These are phyloP conservation scores for Striga hermonthica DNA, from an alignment of 305 asterid species.

Conservation along the genomic window DNA sequence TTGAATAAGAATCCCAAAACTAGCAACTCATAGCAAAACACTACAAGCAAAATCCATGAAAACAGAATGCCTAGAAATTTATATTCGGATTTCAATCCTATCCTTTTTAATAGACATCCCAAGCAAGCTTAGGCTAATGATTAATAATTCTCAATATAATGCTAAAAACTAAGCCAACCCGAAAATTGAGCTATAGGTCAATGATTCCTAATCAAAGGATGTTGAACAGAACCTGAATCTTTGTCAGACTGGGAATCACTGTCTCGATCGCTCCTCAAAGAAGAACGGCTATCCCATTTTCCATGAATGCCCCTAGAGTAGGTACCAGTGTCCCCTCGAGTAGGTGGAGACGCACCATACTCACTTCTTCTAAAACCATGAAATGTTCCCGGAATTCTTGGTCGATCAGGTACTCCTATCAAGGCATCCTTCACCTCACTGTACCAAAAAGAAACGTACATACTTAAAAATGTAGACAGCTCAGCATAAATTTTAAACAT, in stretches of 20 bases:
- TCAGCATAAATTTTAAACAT: neutral
- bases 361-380: conserved; percentile 66
- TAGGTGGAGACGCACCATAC: conserved; percentile 75
- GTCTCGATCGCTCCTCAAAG: conserved; percentile 69
- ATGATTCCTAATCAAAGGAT: conserved; percentile 28
- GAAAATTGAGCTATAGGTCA: neutral
- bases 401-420: conserved; percentile 55
- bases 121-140: neutral
- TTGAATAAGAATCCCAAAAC: conserved; percentile 15
- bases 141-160: neutral
- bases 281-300: conserved; percentile 76
- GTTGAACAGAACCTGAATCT: conserved; percentile 65
- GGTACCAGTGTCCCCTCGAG: conserved; percentile 56
- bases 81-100: neutral
- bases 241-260: conserved; percentile 68
- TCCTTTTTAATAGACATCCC: conserved; percentile 21
- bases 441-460: conserved; percentile 34
- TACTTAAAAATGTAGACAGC: conserved; percentile 25
- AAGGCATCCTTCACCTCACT: conserved; percentile 73
- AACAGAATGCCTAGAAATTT: neutral
- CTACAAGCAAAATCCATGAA: conserved; percentile 11
- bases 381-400: conserved; percentile 47
- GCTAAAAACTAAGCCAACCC: neutral
- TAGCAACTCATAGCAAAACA: conserved; percentile 6
- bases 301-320: conserved; percentile 56